A percentile compares a stretch with the other conserved stretches of the same genome.
phyloP scores from a whole-genome alignment of 345 rosid genomes.

The Rhizophora mangle region DNA sequence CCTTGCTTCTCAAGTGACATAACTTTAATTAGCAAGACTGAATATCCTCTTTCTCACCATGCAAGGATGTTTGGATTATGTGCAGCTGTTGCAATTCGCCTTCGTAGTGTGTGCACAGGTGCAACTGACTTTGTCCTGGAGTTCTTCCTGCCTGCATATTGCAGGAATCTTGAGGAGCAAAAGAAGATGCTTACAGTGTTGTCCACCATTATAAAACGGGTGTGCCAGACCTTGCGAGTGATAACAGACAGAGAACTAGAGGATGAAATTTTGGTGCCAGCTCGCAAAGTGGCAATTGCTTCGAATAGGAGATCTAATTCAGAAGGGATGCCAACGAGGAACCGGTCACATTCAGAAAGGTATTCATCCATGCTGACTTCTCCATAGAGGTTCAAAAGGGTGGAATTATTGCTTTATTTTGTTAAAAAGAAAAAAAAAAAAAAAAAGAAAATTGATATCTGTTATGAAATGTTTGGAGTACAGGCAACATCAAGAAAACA shows the following conservation, averaged over 20 bases:
- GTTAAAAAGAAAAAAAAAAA: neutral
- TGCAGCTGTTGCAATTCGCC: slow-evolving; percentile 83
- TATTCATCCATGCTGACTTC: slow-evolving; percentile 29
- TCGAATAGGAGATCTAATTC: slow-evolving; percentile 22
- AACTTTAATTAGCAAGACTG: slow-evolving; percentile 49
- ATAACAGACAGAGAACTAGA: slow-evolving; percentile 66
- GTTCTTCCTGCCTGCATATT: slow-evolving; percentile 81
- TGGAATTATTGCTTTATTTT: slow-evolving; percentile 21
- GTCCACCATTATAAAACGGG: slow-evolving; percentile 63
- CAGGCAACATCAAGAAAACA: slow-evolving; percentile 27
- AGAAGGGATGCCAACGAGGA: slow-evolving; percentile 37
- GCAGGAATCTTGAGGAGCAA: slow-evolving; percentile 57
- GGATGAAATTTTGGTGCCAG: slow-evolving; percentile 42
- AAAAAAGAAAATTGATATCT: slow-evolving; percentile 26
- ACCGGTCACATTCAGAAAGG: slow-evolving; percentile 29
- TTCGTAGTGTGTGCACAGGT: slow-evolving; percentile 67
- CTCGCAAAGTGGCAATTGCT: slow-evolving; percentile 36
- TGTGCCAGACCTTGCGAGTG: slow-evolving; percentile 68
- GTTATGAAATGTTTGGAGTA: slow-evolving; percentile 25
- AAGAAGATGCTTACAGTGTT: slow-evolving; percentile 65
- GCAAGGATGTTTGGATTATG: slow-evolving; percentile 73
- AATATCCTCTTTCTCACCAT: slow-evolving; percentile 96
- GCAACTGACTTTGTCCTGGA: slow-evolving; percentile 76
- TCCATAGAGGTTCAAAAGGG: slow-evolving; percentile 24
- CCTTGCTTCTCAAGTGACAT: slow-evolving; percentile 82